Base-by-base conservation (phyloP, 2,329 filamentous ascomycete species). In the Fusarium annulatum region DNA sequence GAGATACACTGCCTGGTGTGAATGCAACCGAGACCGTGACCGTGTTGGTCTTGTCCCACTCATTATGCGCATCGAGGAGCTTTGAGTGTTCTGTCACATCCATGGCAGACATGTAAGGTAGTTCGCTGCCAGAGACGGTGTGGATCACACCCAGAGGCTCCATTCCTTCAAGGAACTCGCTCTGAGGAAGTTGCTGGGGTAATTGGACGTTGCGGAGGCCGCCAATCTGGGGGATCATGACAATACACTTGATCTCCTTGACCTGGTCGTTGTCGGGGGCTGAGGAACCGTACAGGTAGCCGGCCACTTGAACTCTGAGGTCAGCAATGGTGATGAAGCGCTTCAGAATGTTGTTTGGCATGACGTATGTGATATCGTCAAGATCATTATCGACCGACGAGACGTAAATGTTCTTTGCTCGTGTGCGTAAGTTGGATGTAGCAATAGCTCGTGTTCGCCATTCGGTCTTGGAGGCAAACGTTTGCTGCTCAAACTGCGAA, bases 281-380 rank as follows among this genome's bases (percentile, higher is more conserved):
- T 2, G 96, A 97, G 52, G 91, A 91, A 74, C 96, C 96, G 81
- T 99, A 99, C 2, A 99, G 88, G 81, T 97, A 99, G 3, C 95
- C 96, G 21, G 96, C 95, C 56, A 99, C 95, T 83, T 99, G 96
- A 19, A 98, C 95, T 53, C 97, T 93, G 63, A 99, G 89, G 85
- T 99, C 96, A 52, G 96, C 93, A 80, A 99, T 97, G 30, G 94
- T 96, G 85, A 99, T 98, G 87, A 99, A 99, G 74, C 94, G 94
- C 88, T 97, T 98, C 78, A 99, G 89, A 55, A 99, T 92, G 82
- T 99, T 99, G 89, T 98, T 99, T 2, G 96, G 96, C 94, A 99
- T 98, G 79, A 99, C 94, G 79, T 98, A 99, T 2, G 96, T 99
- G 80, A 94, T 93, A 78, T 95, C 94, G 68, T 97, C 95, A 73